Evolutionary conservation across 2,329 filamentous ascomycete species (phyloP).

Genomic region (Xylariaceae sp.): DNA sequence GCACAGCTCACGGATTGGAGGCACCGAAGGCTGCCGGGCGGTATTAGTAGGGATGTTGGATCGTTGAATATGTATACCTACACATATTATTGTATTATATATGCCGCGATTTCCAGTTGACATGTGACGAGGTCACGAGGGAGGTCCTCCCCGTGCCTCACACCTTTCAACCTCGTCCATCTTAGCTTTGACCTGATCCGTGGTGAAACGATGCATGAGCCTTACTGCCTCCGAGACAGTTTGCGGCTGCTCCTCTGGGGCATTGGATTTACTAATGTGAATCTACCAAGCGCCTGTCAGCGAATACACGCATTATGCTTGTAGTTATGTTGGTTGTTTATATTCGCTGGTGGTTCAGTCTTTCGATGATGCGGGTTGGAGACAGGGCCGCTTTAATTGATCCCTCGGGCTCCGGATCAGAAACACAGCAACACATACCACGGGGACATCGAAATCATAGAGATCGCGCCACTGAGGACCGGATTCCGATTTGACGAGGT

Average conservation of each 20-base stretch:
- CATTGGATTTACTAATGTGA: constrained; percentile 56
- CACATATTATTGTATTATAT: not conserved
- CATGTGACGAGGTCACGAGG: not conserved
- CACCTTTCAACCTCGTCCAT: constrained; percentile 56
- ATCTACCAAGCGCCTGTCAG: constrained; percentile 40
- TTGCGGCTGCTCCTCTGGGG: constrained; percentile 49
- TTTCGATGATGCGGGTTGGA: no score
- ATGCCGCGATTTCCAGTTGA: not conserved
- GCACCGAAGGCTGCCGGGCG: constrained; percentile 38
- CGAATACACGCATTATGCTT: not conserved
- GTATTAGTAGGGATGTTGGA: constrained; percentile 34
- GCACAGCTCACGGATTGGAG: constrained; percentile 41
- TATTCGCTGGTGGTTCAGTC: not conserved
- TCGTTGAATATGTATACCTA: not conserved
- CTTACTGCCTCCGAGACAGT: constrained; percentile 60
- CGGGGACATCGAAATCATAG: constrained; percentile 79
- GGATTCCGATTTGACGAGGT: constrained; percentile 61
- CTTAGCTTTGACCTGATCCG: constrained; percentile 60
- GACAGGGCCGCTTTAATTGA: no score
- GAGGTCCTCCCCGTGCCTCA: constrained; percentile 11
- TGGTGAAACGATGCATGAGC: constrained; percentile 73
- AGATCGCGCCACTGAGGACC: constrained; percentile 62
- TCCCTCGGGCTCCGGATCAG: not conserved
- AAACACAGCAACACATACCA: constrained; percentile 62
- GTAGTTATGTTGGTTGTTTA: not conserved